Percentiles rank a stretch among this genome's conserved stretches.
Evolutionary conservation across 768 basidiomycete genomes (phyloP).

Genomic region (Mycena floridula): DNA sequence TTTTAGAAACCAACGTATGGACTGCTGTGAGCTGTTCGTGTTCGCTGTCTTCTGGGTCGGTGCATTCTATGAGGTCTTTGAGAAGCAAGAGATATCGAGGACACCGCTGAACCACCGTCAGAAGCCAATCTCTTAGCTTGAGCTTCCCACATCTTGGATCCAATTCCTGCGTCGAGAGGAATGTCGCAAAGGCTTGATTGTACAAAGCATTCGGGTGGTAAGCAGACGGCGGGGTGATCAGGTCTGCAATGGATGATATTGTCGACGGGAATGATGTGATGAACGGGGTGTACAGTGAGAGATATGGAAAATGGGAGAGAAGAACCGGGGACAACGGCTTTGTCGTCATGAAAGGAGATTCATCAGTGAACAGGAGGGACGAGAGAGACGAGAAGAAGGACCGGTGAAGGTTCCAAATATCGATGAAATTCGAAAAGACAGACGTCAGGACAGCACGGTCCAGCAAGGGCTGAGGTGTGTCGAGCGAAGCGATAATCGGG

Average conservation of each 20-base stretch:
- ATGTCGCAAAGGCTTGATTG: conserved; percentile 52
- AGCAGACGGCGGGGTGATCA: conserved; percentile 40
- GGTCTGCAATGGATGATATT: conserved; percentile 48
- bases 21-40: conserved; percentile 52
- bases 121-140: conserved; percentile 76
- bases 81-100: conserved; percentile 81
- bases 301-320: conserved; percentile 79
- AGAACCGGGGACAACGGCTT: conserved; percentile 50
- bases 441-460: conserved; percentile 62
- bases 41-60: conserved; percentile 61
- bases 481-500: conserved; percentile 72
- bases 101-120: conserved; percentile 84
- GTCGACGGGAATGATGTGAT: conserved; percentile 71
- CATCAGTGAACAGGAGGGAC: conserved; percentile 26
- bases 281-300: conserved; percentile 83
- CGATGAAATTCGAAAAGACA: conserved; percentile 84
- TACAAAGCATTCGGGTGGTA: conserved; percentile 33
- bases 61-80: conserved; percentile 72
- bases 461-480: conserved; percentile 62
- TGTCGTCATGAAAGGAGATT: conserved; percentile 37
- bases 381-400: conserved; percentile 63
- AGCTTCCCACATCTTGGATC: conserved; percentile 70
- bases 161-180: conserved; percentile 58
- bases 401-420: conserved; percentile 86
- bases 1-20: conserved; percentile 67